phyloP scores from a whole-genome alignment of 352 stramenopile species.

The Phytopythium ostracodes region DNA sequence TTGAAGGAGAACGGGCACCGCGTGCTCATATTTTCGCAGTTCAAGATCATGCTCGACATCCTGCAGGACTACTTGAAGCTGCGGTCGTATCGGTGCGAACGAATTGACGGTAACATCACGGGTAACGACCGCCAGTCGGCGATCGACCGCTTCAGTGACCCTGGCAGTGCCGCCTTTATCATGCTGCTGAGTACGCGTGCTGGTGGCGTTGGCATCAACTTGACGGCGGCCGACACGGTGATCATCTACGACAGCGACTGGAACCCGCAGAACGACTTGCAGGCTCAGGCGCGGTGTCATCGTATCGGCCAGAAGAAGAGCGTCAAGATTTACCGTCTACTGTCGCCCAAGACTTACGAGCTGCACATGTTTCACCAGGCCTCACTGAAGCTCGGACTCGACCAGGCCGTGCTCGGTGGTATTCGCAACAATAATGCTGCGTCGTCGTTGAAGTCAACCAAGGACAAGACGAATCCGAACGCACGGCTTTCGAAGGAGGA shows the following conservation, averaged over 20 bases:
- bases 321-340: slow-evolving; percentile 91
- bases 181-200: slow-evolving; percentile 98
- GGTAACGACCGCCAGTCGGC: slow-evolving; percentile 93
- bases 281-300: slow-evolving; percentile 91
- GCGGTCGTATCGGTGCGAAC: slow-evolving; percentile 92
- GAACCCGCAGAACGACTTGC: slow-evolving; percentile 97
- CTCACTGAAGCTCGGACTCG: slow-evolving; percentile 90
- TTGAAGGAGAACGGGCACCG: slow-evolving; percentile 95
- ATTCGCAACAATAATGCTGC: slow-evolving; percentile 68
- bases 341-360: slow-evolving; percentile 92
- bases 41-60: slow-evolving; percentile 99
- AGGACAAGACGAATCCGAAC: slow-evolving; percentile 33
- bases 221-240: slow-evolving; percentile 93
- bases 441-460: slow-evolving; percentile 15
- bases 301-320: slow-evolving; percentile 92
- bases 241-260: slow-evolving; percentile 99
- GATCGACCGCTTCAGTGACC: slow-evolving; percentile 89
- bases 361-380: slow-evolving; percentile 93
- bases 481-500: slow-evolving; percentile 85
- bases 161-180: slow-evolving; percentile 84
- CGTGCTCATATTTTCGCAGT: slow-evolving; percentile 99
- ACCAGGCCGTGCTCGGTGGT: slow-evolving; percentile 88
- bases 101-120: slow-evolving; percentile 98
- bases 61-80: slow-evolving; percentile 97
- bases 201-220: slow-evolving; percentile 98